These are phyloP conservation scores for Isoetes engelmannii DNA, from an alignment of 83 land plant genomes.

Conservation along the genomic window DNA sequence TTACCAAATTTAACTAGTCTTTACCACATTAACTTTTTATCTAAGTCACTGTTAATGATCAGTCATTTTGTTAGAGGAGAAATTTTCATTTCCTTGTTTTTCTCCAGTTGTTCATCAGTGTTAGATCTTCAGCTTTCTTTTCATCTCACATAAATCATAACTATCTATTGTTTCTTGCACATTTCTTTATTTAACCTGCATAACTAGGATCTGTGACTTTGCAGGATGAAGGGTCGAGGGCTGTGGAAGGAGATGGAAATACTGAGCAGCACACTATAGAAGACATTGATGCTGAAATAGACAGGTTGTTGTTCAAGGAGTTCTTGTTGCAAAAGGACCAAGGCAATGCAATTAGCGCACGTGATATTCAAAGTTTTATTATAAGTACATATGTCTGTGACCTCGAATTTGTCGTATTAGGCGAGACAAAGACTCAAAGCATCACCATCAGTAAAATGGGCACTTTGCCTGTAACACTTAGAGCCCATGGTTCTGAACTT, in stretches of 20 bases:
- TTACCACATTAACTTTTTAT: too few relatives aligned
- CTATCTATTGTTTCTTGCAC: too few relatives aligned
- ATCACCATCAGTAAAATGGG: constrained; percentile 5
- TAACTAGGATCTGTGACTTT: too few relatives aligned
- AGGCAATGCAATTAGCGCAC: background rate
- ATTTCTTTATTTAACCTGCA: too few relatives aligned
- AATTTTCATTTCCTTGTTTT: too few relatives aligned
- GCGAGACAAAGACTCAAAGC: constrained; percentile 6
- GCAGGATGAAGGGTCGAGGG: too few relatives aligned
- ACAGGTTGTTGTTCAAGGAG: constrained; percentile 18
- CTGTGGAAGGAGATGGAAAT: background rate
- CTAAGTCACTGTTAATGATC: too few relatives aligned
- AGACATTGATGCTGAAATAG: constrained; percentile 20
- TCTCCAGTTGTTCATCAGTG: too few relatives aligned
- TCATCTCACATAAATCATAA: too few relatives aligned
- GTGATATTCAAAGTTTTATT: constrained; percentile 13
- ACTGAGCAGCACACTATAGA: constrained; percentile 5
- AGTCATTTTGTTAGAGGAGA: too few relatives aligned
- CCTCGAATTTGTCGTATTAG: constrained; percentile 17
- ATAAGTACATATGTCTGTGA: constrained; percentile 20
- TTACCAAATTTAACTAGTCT: too few relatives aligned
- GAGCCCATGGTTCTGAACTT: background rate
- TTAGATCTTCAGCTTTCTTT: too few relatives aligned
- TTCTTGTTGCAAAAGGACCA: background rate
- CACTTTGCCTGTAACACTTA: constrained; percentile 12